phyloP scores from a whole-genome alignment of 2,329 filamentous ascomycete species.

The Cladosporium oxysporum region DNA sequence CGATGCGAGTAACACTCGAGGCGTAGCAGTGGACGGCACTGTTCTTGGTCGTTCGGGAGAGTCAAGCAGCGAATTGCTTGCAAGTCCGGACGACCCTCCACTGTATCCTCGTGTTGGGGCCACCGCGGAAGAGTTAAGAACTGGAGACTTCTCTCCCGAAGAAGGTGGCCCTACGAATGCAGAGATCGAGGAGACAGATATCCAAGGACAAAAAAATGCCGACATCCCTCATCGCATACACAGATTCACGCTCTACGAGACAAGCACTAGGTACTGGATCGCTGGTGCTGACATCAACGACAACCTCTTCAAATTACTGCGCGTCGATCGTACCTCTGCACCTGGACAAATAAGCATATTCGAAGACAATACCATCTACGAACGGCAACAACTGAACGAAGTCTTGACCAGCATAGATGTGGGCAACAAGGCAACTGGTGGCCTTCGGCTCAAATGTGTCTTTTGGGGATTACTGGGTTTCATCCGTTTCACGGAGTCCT shows the following conservation, averaged over 20 bases:
- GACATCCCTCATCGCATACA: constrained; percentile 64
- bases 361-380: constrained; percentile 95
- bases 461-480: constrained; percentile 95
- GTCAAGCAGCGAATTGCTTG: constrained; percentile 22
- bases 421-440: constrained; percentile 87
- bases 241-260: constrained; percentile 97
- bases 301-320: constrained; percentile 83
- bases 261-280: constrained; percentile 87
- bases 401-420: constrained; percentile 93
- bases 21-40: not conserved
- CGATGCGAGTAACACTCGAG: not conserved
- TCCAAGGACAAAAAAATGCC: constrained; percentile 18
- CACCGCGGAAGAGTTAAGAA: constrained; percentile 29
- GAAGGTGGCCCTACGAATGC: constrained; percentile 11
- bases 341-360: constrained; percentile 77
- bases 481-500: constrained; percentile 90
- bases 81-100: constrained; percentile 28
- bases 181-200: constrained; percentile 21
- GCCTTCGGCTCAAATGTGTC: constrained; percentile 83
- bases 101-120: constrained; percentile 32
- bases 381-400: constrained; percentile 86
- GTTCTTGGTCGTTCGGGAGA: not conserved
- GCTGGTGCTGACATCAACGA: constrained; percentile 91
- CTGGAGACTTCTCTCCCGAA: constrained; percentile 5
- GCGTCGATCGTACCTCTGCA: constrained; percentile 88